Evolutionary conservation across 257 asterid genomes (phyloP).

Genomic region (Nicotiana knightiana): DNA sequence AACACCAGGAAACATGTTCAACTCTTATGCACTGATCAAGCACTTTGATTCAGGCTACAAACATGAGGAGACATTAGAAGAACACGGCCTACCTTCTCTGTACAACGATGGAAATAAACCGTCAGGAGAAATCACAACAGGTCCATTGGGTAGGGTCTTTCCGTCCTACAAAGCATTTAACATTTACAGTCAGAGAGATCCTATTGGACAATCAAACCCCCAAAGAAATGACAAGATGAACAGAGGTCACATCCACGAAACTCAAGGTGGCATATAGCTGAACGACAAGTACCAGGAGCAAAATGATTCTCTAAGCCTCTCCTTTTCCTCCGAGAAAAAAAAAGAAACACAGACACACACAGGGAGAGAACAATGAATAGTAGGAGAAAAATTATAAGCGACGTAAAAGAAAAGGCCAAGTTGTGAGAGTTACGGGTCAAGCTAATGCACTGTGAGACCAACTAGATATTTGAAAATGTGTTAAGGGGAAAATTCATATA

Average conservation of each 20-base stretch:
- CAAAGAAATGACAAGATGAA: neutral
- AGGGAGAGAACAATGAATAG: neutral
- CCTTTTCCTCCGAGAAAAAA: neutral
- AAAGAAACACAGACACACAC: neutral
- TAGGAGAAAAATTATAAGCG: neutral
- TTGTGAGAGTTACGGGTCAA: neutral
- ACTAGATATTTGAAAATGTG: neutral
- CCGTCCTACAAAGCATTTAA: slow-evolving; percentile 65
- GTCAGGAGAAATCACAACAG: slow-evolving; percentile 97
- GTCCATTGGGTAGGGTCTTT: slow-evolving; percentile 84
- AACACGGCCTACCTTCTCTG: slow-evolving; percentile 62
- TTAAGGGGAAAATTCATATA: neutral
- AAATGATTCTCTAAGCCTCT: neutral
- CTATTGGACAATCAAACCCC: neutral
- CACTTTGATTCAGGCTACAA: neutral
- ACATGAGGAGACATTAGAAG: slow-evolving; percentile 1
- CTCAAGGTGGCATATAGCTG: neutral
- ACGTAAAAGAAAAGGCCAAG: neutral
- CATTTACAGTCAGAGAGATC: neutral
- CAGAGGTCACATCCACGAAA: neutral
- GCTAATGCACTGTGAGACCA: neutral
- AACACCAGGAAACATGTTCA: neutral
- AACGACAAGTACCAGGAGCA: slow-evolving; percentile 1
- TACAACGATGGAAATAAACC: slow-evolving; percentile 93
- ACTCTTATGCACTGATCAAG: neutral